Conservation (phyloP, 1,139 yeast genomes). For the Taphrina populina region DNA sequence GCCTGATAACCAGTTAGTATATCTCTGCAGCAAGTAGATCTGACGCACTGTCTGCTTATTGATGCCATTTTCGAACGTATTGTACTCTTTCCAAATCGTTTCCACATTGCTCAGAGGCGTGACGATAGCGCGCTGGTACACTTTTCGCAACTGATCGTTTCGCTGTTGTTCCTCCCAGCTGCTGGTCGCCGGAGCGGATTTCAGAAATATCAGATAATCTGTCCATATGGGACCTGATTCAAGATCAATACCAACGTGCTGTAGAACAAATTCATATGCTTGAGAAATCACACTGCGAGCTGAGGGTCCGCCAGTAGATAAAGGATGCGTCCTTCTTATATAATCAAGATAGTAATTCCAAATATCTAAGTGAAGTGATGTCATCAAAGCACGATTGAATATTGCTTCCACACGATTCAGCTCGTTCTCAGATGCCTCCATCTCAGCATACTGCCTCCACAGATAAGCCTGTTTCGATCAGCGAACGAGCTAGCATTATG, state of each 20-base stretch:
- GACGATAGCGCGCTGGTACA: conserved; percentile 66
- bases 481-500: background rate
- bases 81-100: conserved; percentile 74
- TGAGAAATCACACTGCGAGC: conserved; percentile 73
- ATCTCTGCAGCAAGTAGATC: background rate
- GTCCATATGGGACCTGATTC: conserved; percentile 73
- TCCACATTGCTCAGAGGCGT: conserved; percentile 77
- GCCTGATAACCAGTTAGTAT: conserved; percentile 43
- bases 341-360: conserved; percentile 76
- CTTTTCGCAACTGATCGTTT: conserved; percentile 70
- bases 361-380: conserved; percentile 61
- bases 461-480: conserved; percentile 60
- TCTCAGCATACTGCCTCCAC: conserved; percentile 73
- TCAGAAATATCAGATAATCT: conserved; percentile 77
- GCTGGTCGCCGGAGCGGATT: conserved; percentile 66
- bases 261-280: conserved; percentile 82
- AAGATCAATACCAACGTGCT: conserved; percentile 74
- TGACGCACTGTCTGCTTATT: conserved; percentile 58
- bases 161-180: conserved; percentile 88
- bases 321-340: conserved; percentile 73
- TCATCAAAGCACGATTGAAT: conserved; percentile 61
- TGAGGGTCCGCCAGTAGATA: conserved; percentile 76
- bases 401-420: conserved; percentile 64
- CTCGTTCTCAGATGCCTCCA: conserved; percentile 68
- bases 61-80: conserved; percentile 75